phyloP scores from a whole-genome alignment of 1,284 basidiomycete genomes.

The Ceratobasidium sp. region DNA sequence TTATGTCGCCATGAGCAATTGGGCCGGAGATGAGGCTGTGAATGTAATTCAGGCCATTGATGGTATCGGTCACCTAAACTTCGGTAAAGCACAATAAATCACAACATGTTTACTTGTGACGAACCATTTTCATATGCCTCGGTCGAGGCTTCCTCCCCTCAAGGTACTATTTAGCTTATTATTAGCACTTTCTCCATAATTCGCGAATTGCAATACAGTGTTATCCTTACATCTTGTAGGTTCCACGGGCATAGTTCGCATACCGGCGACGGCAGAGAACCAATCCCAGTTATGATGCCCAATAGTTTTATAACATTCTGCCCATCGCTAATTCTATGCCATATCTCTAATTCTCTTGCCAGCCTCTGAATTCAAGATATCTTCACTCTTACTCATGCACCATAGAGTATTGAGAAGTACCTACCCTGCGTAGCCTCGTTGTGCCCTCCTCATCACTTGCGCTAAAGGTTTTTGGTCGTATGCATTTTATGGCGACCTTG shows the following conservation, averaged over 20 bases:
- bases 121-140: constrained; percentile 13
- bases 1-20: constrained; percentile 21
- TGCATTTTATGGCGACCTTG: constrained; percentile 26
- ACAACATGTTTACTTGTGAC: not conserved
- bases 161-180: not conserved
- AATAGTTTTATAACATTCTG: constrained; percentile 4
- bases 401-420: too few relatives aligned
- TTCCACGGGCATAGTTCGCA: constrained; percentile 8
- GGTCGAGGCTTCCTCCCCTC: constrained; percentile 2
- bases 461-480: not conserved
- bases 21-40: constrained; percentile 4
- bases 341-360: constrained; percentile 10
- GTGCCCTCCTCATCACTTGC: not conserved
- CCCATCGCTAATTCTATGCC: not conserved
- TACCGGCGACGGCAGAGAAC: constrained; percentile 2
- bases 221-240: constrained; percentile 14
- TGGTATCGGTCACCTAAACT: constrained; percentile 1
- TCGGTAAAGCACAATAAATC: not conserved
- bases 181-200: not conserved
- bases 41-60: constrained; percentile 4
- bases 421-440: not conserved
- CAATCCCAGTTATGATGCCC: not conserved
- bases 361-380: constrained; percentile 5
- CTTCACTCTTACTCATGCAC: not conserved
- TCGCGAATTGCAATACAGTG: not conserved